phyloP scores from a whole-genome alignment of 2,329 filamentous ascomycete genomes.

The Ampelomyces quisqualis region DNA sequence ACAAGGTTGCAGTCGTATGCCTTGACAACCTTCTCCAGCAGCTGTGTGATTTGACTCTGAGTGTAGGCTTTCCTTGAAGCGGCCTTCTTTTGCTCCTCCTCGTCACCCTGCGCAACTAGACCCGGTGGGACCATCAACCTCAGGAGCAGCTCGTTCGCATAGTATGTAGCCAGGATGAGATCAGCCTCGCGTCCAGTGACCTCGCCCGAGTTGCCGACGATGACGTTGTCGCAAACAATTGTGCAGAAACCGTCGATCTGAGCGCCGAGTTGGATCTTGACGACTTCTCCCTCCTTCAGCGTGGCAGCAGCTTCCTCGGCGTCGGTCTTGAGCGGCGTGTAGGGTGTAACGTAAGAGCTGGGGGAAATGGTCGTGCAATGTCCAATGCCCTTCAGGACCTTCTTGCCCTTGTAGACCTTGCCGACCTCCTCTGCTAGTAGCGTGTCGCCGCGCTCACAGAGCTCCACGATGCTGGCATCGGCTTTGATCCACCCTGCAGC shows the following conservation, averaged over 20 bases:
- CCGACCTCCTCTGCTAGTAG: slow-evolving; percentile 87
- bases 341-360: slow-evolving; percentile 90
- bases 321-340: slow-evolving; percentile 88
- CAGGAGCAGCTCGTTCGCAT: slow-evolving; percentile 91
- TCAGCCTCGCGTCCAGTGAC: slow-evolving; percentile 80
- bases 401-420: slow-evolving; percentile 99
- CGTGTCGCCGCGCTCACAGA: slow-evolving; percentile 96
- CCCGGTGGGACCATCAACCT: slow-evolving; percentile 91
- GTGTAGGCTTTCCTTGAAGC: slow-evolving; percentile 77
- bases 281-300: slow-evolving; percentile 79
- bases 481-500: slow-evolving; percentile 66
- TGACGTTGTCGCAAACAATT: slow-evolving; percentile 90
- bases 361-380: slow-evolving; percentile 96
- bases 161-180: slow-evolving; percentile 85
- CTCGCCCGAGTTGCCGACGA: slow-evolving; percentile 67
- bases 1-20: slow-evolving; percentile 89
- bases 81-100: slow-evolving; percentile 93
- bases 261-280: slow-evolving; percentile 98
- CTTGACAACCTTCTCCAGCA: slow-evolving; percentile 90
- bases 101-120: slow-evolving; percentile 74
- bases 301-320: slow-evolving; percentile 76
- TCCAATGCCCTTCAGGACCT: slow-evolving; percentile 88
- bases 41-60: slow-evolving; percentile 79
- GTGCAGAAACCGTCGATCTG: slow-evolving; percentile 97
- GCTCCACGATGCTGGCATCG: slow-evolving; percentile 86